A percentile compares a stretch with the other conserved stretches of the same genome.
phyloP scores from a whole-genome alignment of 495 filamentous ascomycete genomes.

The Hypoxylon trugodes region DNA sequence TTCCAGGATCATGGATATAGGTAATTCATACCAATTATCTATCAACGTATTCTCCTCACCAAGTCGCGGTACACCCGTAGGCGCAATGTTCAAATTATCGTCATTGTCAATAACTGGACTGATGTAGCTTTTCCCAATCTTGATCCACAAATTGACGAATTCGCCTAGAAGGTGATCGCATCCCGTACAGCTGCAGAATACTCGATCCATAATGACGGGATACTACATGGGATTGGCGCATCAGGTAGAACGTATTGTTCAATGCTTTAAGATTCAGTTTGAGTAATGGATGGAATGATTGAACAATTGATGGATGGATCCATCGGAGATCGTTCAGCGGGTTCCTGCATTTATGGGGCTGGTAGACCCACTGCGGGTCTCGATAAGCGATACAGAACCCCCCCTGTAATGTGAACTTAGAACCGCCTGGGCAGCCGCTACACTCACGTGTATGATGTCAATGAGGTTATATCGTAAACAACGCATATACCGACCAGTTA shows the following conservation, averaged over 20 bases:
- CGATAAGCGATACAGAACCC: not conserved
- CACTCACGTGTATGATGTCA: too few species aligned
- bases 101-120: conserved; percentile 47
- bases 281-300: not conserved
- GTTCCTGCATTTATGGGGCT: conserved; percentile 15
- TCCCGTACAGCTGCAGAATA: conserved; percentile 49
- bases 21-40: conserved; percentile 44
- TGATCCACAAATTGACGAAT: conserved; percentile 54
- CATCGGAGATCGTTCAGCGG: not conserved
- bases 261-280: not conserved
- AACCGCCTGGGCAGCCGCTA: too few species aligned
- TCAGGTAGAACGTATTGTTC: too few species aligned
- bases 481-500: too few species aligned
- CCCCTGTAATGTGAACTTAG: too few species aligned
- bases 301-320: not conserved
- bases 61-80: conserved; percentile 24
- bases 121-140: conserved; percentile 54
- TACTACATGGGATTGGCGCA: too few species aligned
- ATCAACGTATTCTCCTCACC: conserved; percentile 46
- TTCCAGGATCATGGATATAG: not conserved
- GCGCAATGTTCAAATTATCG: conserved; percentile 21
- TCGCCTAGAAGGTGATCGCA: conserved; percentile 48
- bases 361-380: not conserved
- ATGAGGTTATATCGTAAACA: too few species aligned
- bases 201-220: conserved; percentile 40